Percentiles rank a stretch among this genome's conserved stretches.
Conservation (phyloP, 106 monocot genomes). For the Dioscorea zingiberensis region DNA sequence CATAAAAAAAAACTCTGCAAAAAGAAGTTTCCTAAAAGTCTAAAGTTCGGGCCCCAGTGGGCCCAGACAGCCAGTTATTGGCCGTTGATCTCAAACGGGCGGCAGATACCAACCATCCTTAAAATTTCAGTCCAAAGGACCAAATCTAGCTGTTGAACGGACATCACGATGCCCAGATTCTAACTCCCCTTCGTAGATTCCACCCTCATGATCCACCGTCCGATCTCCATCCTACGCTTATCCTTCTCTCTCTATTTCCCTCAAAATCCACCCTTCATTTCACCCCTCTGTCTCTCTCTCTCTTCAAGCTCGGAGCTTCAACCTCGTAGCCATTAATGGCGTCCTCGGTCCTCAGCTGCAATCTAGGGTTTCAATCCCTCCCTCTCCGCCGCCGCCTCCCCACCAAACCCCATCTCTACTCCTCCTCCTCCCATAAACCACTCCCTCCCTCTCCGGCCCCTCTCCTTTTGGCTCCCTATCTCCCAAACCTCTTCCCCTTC, state of each 20-base stretch:
- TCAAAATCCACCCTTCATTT: not conserved
- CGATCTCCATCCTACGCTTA: not conserved
- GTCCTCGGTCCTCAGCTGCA: too few relatives aligned
- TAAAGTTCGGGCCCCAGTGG: too few relatives aligned
- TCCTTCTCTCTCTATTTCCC: not conserved
- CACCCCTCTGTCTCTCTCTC: too few relatives aligned
- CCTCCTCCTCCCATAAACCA: not conserved
- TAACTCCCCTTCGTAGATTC: not conserved
- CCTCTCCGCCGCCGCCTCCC: slow-evolving; percentile 3
- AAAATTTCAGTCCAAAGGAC: too few relatives aligned
- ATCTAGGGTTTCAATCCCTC: slow-evolving; percentile 18
- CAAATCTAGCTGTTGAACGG: too few relatives aligned
- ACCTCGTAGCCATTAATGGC: too few relatives aligned
- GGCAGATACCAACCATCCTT: too few relatives aligned
- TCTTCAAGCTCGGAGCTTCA: too few relatives aligned
- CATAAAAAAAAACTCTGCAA: too few relatives aligned
- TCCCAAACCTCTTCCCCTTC: not conserved
- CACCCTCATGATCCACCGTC: not conserved
- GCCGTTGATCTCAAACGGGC: too few relatives aligned
- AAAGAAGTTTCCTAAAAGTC: too few relatives aligned
- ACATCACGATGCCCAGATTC: not conserved
- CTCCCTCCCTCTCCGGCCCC: slow-evolving; percentile 11
- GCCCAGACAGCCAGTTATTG: too few relatives aligned
- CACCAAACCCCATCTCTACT: slow-evolving; percentile 1
- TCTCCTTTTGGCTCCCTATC: not conserved